Evolutionary conservation across 371 early-diverging fungal species (phyloP).

Genomic region (Cokeromyces recurvatus): DNA sequence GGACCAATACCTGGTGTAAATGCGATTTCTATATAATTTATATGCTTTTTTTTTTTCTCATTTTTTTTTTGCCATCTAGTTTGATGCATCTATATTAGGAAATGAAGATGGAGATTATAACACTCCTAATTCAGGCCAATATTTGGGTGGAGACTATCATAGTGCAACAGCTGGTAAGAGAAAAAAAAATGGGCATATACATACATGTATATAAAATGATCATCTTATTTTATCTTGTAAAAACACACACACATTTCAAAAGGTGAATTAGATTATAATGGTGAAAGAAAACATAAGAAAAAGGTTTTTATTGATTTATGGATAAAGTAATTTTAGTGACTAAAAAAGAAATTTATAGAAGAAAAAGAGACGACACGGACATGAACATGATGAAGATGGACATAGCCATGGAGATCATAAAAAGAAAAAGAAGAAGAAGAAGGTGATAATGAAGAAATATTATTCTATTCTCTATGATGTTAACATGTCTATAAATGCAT

Average conservation of each 20-base stretch:
- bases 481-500: no score
- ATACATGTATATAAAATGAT: neutral
- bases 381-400: slow-evolving; percentile 56
- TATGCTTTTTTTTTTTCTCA: no score
- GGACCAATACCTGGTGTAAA: slow-evolving; percentile 59
- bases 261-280: slow-evolving; percentile 37
- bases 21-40: no score
- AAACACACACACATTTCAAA: no score
- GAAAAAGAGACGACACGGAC: slow-evolving; percentile 63
- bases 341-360: slow-evolving; percentile 49
- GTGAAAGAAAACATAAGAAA: slow-evolving; percentile 57
- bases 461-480: no score
- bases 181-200: neutral
- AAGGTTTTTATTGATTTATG: slow-evolving; percentile 55
- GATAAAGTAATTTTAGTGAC: neutral
- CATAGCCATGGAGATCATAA: slow-evolving; percentile 48
- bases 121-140: neutral
- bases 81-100: slow-evolving; percentile 54
- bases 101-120: slow-evolving; percentile 34
- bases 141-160: slow-evolving; percentile 1
- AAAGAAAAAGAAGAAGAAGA: slow-evolving; percentile 57
- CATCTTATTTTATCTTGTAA: neutral
- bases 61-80: slow-evolving; percentile 22
- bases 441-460: neutral
- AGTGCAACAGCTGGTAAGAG: slow-evolving; percentile 15